A percentile compares a stretch with the other conserved stretches of the same genome.
phyloP scores from a whole-genome alignment of 305 asterid genomes.

The Lippia alba region DNA sequence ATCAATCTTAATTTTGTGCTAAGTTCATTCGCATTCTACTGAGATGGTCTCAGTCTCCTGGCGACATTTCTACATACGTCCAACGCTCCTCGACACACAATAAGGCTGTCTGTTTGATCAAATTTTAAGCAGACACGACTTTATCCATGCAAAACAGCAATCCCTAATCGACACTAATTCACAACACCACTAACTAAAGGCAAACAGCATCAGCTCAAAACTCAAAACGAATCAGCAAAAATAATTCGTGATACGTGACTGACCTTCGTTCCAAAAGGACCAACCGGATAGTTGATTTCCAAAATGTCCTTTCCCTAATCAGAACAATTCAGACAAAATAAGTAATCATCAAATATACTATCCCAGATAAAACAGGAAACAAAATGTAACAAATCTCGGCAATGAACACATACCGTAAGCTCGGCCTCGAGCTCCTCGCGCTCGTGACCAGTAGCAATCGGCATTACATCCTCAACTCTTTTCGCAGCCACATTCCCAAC shows the following conservation, averaged over 20 bases:
- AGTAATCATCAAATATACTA: background rate
- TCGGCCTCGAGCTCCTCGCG: constrained; percentile 91
- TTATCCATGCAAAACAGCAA: constrained; percentile 6
- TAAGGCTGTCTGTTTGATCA: background rate
- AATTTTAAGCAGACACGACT: constrained; percentile 2
- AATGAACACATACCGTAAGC: constrained; percentile 56
- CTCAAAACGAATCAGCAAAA: background rate
- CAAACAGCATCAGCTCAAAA: background rate
- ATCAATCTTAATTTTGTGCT: background rate
- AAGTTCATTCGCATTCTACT: background rate
- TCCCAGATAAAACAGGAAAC: background rate
- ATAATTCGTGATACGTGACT: constrained; percentile 27
- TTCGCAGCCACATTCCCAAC: constrained; percentile 52
- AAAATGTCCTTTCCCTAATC: constrained; percentile 69
- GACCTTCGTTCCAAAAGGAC: constrained; percentile 97
- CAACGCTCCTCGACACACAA: background rate
- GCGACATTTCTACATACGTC: background rate
- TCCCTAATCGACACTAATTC: background rate
- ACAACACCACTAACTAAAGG: constrained; percentile 3
- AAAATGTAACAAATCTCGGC: background rate
- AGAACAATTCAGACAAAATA: constrained; percentile 13
- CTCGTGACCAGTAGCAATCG: constrained; percentile 94
- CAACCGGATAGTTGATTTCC: constrained; percentile 69
- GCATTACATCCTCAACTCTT: constrained; percentile 79
- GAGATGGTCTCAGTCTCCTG: background rate